A percentile compares a stretch with the other conserved stretches of the same genome.
Conservation (phyloP, 257 asterid species). For the Anisodus acutangulus region DNA sequence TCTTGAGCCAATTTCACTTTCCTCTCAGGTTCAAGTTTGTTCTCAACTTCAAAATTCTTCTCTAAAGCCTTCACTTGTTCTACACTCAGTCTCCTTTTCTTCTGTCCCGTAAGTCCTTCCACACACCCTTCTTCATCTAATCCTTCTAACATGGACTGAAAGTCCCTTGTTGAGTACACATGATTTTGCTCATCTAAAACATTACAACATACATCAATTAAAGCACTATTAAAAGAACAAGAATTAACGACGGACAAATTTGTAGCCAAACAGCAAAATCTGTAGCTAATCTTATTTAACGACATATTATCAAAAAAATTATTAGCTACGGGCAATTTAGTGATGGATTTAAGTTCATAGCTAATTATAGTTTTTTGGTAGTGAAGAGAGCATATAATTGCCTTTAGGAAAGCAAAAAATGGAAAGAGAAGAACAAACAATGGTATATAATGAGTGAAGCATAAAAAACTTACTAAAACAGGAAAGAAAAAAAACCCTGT, state of each 20-base stretch:
- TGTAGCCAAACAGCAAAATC: too few relatives aligned
- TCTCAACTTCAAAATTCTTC: constrained; percentile 87
- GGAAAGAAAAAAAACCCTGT: constrained; percentile 30
- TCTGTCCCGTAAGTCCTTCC: constrained; percentile 57
- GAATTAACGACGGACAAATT: too few relatives aligned
- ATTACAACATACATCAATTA: not conserved
- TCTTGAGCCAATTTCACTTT: constrained; percentile 84
- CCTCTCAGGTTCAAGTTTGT: constrained; percentile 89
- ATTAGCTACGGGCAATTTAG: too few relatives aligned
- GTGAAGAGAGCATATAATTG: not conserved
- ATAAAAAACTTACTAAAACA: constrained; percentile 41
- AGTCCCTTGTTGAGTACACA: constrained; percentile 60
- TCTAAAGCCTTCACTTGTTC: constrained; percentile 89
- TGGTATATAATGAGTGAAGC: constrained; percentile 24
- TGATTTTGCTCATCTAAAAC: constrained; percentile 55
- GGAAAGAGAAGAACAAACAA: constrained; percentile 32
- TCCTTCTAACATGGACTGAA: constrained; percentile 73
- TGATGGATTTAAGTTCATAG: too few relatives aligned
- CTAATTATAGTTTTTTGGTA: too few relatives aligned
- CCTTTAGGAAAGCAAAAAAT: constrained; percentile 27
- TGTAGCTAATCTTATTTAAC: too few relatives aligned
- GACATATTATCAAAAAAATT: too few relatives aligned
- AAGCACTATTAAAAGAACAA: not conserved
- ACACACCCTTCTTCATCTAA: constrained; percentile 76
- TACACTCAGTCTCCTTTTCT: constrained; percentile 72